Conservation (phyloP, 805 yeast genomes). For the Lipomyces kockii region DNA sequence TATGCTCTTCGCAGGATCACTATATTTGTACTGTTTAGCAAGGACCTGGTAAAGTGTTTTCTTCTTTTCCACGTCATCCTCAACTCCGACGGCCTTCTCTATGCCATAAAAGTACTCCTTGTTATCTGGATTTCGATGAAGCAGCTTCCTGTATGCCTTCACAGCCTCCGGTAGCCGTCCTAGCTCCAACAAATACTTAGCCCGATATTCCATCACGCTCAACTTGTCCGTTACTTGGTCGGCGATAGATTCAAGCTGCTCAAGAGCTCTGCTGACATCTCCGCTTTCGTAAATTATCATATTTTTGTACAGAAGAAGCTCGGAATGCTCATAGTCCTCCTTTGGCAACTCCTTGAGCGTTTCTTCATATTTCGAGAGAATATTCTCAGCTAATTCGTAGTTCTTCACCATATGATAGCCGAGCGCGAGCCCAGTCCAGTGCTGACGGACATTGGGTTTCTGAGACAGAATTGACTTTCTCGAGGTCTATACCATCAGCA, state of each 20-base stretch:
- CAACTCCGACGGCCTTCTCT: slow-evolving; percentile 65
- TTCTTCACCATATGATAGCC: slow-evolving; percentile 81
- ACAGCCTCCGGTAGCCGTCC: slow-evolving; percentile 69
- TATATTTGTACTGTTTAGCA: slow-evolving; percentile 72
- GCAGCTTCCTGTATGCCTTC: slow-evolving; percentile 64
- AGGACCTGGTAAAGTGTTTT: slow-evolving; percentile 67
- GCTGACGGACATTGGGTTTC: slow-evolving; percentile 81
- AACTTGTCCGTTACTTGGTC: slow-evolving; percentile 61
- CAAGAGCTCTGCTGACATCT: slow-evolving; percentile 65
- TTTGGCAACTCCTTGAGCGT: slow-evolving; percentile 52
- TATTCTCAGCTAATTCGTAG: slow-evolving; percentile 67
- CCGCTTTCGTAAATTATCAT: slow-evolving; percentile 66
- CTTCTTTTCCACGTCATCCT: slow-evolving; percentile 52
- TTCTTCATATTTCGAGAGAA: slow-evolving; percentile 75
- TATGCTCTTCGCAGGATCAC: slow-evolving; percentile 73
- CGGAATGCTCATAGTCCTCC: slow-evolving; percentile 71
- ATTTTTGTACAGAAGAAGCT: slow-evolving; percentile 75
- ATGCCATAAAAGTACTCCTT: slow-evolving; percentile 65
- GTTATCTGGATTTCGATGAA: slow-evolving; percentile 87
- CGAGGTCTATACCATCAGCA: slow-evolving; percentile 45
- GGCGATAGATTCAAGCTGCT: slow-evolving; percentile 57
- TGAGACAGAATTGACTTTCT: slow-evolving; percentile 71
- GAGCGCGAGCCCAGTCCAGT: slow-evolving; percentile 86
- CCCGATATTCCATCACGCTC: slow-evolving; percentile 68
- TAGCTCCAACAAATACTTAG: slow-evolving; percentile 62